Evolutionary conservation across 495 filamentous ascomycete species (phyloP).

Genomic region (Hypoxylon lenormandii): DNA sequence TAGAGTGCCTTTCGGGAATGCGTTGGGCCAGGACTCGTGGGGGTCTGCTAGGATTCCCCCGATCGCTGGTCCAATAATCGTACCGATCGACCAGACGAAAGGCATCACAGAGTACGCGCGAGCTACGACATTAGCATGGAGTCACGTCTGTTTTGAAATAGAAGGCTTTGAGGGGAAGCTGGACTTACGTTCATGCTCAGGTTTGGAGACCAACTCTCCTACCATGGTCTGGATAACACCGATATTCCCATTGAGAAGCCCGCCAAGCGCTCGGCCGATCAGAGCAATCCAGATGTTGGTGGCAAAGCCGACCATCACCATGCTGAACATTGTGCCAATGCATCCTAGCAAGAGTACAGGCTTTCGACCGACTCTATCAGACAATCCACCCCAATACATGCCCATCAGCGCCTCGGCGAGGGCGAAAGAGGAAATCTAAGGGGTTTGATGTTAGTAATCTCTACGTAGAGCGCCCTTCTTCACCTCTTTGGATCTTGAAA

Average conservation of each 20-base stretch:
- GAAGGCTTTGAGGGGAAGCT: not conserved
- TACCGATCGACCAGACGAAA: conserved; percentile 88
- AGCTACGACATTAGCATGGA: conserved; percentile 62
- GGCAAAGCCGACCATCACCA: conserved; percentile 85
- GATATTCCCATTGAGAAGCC: conserved; percentile 86
- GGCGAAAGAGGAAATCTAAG: conserved; percentile 78
- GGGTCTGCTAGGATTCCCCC: conserved; percentile 83
- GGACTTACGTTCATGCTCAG: conserved; percentile 82
- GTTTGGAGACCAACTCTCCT: conserved; percentile 79
- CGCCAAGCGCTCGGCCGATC: conserved; percentile 78
- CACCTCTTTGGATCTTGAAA: not conserved
- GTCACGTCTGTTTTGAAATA: not conserved
- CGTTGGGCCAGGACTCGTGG: conserved; percentile 71
- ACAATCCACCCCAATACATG: conserved; percentile 85
- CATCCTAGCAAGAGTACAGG: conserved; percentile 84
- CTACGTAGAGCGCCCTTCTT: not conserved
- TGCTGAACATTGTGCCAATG: conserved; percentile 79
- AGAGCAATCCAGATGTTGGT: conserved; percentile 83
- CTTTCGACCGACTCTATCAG: conserved; percentile 85
- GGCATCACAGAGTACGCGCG: conserved; percentile 85
- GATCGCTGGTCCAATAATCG: conserved; percentile 83
- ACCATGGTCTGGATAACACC: conserved; percentile 95
- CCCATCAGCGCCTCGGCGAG: conserved; percentile 83
- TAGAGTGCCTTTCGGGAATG: conserved; percentile 71
- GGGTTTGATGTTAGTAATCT: conserved; percentile 4